Conservation (phyloP, 2,329 filamentous ascomycete species). For the Plenodomus lindquistii region DNA sequence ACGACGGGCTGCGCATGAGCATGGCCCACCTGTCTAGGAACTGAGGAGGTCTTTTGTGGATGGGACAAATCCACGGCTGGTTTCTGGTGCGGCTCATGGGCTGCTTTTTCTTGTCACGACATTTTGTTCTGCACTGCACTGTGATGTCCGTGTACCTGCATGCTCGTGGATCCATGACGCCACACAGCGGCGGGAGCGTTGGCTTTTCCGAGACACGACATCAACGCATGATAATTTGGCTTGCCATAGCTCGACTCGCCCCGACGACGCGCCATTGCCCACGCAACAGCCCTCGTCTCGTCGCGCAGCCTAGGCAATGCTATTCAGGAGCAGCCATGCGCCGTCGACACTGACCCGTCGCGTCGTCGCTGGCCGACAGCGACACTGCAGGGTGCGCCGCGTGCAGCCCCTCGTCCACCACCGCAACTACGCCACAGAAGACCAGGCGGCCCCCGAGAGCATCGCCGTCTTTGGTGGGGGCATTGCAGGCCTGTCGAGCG, state of each 20-base stretch:
- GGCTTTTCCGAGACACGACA: background rate
- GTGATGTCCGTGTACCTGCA: too few relatives aligned
- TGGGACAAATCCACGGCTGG: background rate
- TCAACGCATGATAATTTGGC: too few relatives aligned
- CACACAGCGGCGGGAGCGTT: constrained; percentile 2
- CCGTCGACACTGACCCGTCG: background rate
- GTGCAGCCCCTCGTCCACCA: constrained; percentile 17
- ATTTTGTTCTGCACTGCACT: too few relatives aligned
- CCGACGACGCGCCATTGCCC: background rate
- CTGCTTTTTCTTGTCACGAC: background rate
- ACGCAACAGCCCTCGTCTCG: background rate
- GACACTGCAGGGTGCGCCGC: too few relatives aligned
- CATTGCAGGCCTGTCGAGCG: constrained; percentile 56
- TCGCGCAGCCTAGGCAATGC: background rate
- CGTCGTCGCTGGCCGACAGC: background rate
- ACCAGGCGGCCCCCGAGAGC: constrained; percentile 36
- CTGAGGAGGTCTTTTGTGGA: background rate
- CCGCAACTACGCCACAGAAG: constrained; percentile 20
- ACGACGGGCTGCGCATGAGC: background rate
- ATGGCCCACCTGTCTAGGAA: background rate
- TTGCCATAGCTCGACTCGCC: background rate
- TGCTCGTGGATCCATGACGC: constrained; percentile 1
- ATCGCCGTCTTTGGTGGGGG: constrained; percentile 58
- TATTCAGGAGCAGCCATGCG: background rate
- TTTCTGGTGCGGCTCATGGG: background rate